Percentiles rank a stretch among this genome's conserved stretches.
These are phyloP conservation scores for Bocquillonia castaneifolia DNA, from an alignment of 441 rosid species.

Conservation along the genomic window DNA sequence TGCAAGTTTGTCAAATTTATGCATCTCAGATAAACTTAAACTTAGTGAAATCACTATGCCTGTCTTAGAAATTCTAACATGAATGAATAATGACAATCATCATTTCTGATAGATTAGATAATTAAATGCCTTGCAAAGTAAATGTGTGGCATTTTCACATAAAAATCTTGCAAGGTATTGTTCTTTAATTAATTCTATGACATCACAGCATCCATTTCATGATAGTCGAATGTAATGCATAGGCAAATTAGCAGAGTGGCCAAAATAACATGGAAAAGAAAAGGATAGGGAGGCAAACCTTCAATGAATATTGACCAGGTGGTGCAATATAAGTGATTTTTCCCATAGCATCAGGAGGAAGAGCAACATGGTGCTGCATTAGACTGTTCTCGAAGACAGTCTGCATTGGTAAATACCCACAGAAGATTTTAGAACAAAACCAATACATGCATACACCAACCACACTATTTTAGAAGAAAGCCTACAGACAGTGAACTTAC, in stretches of 20 bases:
- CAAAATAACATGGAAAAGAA: not conserved
- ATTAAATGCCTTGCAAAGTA: not conserved
- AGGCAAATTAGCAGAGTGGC: not conserved
- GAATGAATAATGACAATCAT: not conserved
- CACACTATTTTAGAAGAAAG: not conserved
- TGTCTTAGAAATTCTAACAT: not conserved
- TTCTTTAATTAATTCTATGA: not conserved
- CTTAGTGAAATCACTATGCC: not conserved
- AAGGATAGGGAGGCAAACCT: constrained; percentile 47
- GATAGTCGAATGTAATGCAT: not conserved
- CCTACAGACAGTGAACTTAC: constrained; percentile 46
- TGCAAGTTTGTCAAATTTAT: not conserved
- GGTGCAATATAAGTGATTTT: constrained; percentile 87
- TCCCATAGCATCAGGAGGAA: constrained; percentile 98
- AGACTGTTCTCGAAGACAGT: constrained; percentile 91
- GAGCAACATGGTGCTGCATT: constrained; percentile 83
- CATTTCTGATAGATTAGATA: not conserved
- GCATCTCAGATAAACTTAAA: not conserved
- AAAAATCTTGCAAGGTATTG: not conserved
- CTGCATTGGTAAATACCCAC: constrained; percentile 41
- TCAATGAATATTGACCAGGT: constrained; percentile 94
- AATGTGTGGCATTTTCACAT: not conserved
- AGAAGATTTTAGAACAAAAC: constrained; percentile 9
- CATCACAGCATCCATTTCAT: not conserved
- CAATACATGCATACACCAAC: not conserved